A percentile compares a stretch with the other conserved stretches of the same genome.
Evolutionary conservation across 371 early-diverging fungal species (phyloP).

Genomic region (Nematocida major): DNA sequence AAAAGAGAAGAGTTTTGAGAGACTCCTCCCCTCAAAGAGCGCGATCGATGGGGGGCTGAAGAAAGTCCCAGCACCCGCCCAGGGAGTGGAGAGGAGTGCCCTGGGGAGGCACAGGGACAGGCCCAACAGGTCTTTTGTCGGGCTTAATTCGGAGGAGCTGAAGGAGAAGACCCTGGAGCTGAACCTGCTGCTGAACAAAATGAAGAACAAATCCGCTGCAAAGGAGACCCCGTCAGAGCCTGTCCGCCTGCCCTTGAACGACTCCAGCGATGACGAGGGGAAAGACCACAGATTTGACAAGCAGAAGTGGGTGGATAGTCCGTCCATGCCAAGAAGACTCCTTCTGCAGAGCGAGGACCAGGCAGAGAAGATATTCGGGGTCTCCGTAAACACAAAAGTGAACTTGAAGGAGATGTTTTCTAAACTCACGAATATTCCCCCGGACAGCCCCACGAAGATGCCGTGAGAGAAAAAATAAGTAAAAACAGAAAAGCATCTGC

Average conservation of each 20-base stretch:
- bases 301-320: conserved; percentile 47
- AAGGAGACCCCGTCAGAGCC: neutral
- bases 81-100: neutral
- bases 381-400: conserved; percentile 43
- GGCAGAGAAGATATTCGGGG: conserved; percentile 41
- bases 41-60: neutral
- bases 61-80: neutral
- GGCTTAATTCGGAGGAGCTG: conserved; percentile 36
- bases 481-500: neutral
- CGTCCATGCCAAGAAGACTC: conserved; percentile 30
- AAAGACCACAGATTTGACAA: conserved; percentile 16
- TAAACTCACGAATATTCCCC: conserved; percentile 24
- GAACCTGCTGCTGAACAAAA: conserved; percentile 13
- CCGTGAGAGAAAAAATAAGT: neutral
- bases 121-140: conserved; percentile 46
- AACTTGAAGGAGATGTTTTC: conserved; percentile 50
- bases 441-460: conserved; percentile 39
- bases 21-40: conserved; percentile 33
- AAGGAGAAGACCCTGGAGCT: conserved; percentile 42
- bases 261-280: conserved; percentile 37
- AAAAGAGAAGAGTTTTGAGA: conserved; percentile 33
- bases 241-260: conserved; percentile 8
- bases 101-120: neutral
- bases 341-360: conserved; percentile 49
- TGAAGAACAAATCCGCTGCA: conserved; percentile 3